Evolutionary conservation across 805 yeast species (phyloP).

Genomic region (Komagataella populi): DNA sequence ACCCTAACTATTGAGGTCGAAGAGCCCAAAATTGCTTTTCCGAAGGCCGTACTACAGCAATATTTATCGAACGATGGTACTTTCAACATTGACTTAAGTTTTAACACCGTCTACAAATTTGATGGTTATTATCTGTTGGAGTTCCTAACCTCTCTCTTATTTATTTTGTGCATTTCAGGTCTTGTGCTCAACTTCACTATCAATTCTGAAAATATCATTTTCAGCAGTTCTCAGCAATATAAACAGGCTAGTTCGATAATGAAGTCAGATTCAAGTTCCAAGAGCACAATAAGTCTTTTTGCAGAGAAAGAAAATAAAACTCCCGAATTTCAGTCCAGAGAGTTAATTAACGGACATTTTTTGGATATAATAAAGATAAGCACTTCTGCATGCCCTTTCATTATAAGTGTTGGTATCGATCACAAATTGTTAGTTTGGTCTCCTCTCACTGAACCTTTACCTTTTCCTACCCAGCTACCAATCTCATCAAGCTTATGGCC

Average conservation of each 20-base stretch:
- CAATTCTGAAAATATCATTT: slow-evolving; percentile 9
- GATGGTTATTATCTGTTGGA: slow-evolving; percentile 43
- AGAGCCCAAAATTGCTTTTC: slow-evolving; percentile 13
- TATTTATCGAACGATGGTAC: background rate
- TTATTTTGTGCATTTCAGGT: slow-evolving; percentile 35
- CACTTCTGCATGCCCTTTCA: slow-evolving; percentile 51
- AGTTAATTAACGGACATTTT: slow-evolving; percentile 34
- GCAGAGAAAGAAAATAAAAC: slow-evolving; percentile 3
- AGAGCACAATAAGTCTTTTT: background rate
- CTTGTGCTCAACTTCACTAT: slow-evolving; percentile 27
- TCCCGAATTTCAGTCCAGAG: slow-evolving; percentile 17
- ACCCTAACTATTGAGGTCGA: slow-evolving; percentile 9
- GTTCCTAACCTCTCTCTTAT: slow-evolving; percentile 33
- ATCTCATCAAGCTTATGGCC: slow-evolving; percentile 42
- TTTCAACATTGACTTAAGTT: slow-evolving; percentile 8
- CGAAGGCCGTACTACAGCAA: slow-evolving; percentile 3
- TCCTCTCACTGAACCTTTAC: slow-evolving; percentile 37
- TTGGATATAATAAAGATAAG: slow-evolving; percentile 49
- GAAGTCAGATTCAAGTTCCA: background rate
- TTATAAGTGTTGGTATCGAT: slow-evolving; percentile 63
- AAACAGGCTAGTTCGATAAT: background rate
- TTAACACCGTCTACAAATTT: slow-evolving; percentile 23
- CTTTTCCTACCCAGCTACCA: slow-evolving; percentile 29
- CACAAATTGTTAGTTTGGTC: slow-evolving; percentile 66
- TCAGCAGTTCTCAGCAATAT: background rate